Base-by-base conservation (phyloP, 768 basidiomycete species). In the Agaricus subrufescens region DNA sequence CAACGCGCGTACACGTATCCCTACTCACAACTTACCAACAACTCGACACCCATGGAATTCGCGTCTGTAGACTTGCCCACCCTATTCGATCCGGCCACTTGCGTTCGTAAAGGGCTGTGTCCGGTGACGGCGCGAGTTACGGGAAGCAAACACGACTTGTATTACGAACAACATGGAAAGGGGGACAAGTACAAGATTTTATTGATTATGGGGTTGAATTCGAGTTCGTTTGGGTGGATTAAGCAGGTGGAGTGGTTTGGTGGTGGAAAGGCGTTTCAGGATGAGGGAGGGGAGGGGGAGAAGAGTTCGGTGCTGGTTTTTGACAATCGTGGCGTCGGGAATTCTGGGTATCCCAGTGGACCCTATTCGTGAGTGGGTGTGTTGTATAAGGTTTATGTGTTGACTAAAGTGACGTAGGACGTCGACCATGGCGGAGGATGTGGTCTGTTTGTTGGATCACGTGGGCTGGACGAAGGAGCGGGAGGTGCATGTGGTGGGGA, bases 251-350 rank as follows among this genome's bases (percentile, higher is more conserved):
- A 76, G 3, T 74, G 86, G 64, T 91, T 93, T 61, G 75, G 55
- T 37, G 34, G 77, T 7, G 68, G 64, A 19, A 54, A 54, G 50
- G 52, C 49, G 29, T 55, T 54, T n/a, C 67, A 76, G 2, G 54
- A 44, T 15, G 45, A 53, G 26, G 60, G 46, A 50, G 56, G 57
- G 53, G 14, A 60, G 50, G 46, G 57, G 30, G 57, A 14, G 69
- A 73, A 11, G 71, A 81, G 31, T 87, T 77, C 82, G 0, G 71
- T 81, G 11, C 73, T 93, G 1, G 87, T 90, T 4, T 91, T 93
- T 64, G 91, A 93, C 68, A 92, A 94, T 66, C 79, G 91, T 37
- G 91, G 91, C 1, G 89, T 89, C 5, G 91, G 91, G 6, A 80
- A 89, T 66, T 89, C 86, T 30, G 81, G 76, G 3, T 74, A 81